Conservation (phyloP, 2,329 filamentous ascomycete species). For the Ophiostoma sp. region DNA sequence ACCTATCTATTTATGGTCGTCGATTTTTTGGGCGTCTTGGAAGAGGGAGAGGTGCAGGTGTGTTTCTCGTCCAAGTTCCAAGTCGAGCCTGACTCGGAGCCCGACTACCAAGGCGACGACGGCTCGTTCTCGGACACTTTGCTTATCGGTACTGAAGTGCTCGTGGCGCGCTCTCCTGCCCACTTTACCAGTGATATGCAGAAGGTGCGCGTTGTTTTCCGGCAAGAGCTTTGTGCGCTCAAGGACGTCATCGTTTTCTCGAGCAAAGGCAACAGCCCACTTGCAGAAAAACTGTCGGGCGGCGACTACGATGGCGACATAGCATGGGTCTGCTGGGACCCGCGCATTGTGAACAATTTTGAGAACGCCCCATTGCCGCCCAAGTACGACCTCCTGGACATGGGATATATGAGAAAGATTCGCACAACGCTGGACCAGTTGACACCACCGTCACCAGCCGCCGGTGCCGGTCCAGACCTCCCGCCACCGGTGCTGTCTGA, state of each 20-base stretch:
- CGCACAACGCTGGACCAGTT: constrained; percentile 50
- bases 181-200: constrained; percentile 73
- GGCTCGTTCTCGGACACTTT: constrained; percentile 50
- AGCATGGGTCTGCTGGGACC: constrained; percentile 78
- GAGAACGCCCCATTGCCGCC: constrained; percentile 55
- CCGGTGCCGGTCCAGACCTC: not conserved
- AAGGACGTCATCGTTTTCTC: constrained; percentile 82
- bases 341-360: constrained; percentile 65
- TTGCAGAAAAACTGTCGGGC: constrained; percentile 71
- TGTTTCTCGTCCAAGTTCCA: constrained; percentile 68
- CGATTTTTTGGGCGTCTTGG: constrained; percentile 62
- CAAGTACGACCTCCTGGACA: constrained; percentile 46
- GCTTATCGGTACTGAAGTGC: constrained; percentile 58
- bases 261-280: constrained; percentile 57
- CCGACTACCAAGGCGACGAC: constrained; percentile 47
- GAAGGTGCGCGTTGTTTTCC: constrained; percentile 60
- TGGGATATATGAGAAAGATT: constrained; percentile 54
- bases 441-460: constrained; percentile 23
- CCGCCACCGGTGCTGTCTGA: constrained; percentile 34
- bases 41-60: constrained; percentile 67
- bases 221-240: constrained; percentile 62
- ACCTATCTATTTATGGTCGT: constrained; percentile 66
- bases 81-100: constrained; percentile 47
- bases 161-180: constrained; percentile 69
- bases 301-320: constrained; percentile 81